A percentile compares a stretch with the other conserved stretches of the same genome.
Evolutionary conservation across 169 alveolate species (phyloP).

Genomic region (Eimeria falciformis): DNA sequence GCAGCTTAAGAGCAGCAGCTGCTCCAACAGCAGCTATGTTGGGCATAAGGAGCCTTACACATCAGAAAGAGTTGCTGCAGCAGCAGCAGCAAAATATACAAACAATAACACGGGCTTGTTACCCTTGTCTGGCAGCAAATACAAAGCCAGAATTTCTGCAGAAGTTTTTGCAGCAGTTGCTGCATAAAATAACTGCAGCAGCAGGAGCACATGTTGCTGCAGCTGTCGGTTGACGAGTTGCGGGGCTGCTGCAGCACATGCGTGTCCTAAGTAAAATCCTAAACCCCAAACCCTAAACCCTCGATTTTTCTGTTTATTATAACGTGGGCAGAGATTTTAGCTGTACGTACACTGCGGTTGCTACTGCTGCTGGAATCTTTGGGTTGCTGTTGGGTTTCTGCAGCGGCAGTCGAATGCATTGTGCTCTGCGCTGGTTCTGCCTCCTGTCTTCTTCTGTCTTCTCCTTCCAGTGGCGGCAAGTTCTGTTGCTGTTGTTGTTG

Average conservation of each 20-base stretch:
- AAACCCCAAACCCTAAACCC: too few relatives aligned
- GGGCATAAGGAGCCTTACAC: not conserved
- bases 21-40: not conserved
- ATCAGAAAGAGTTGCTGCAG: not conserved
- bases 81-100: not conserved
- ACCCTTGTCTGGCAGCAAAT: not conserved
- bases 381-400: not conserved
- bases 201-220: not conserved
- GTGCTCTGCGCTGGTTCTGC: not conserved
- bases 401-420: slow-evolving; percentile 24
- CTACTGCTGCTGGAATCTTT: not conserved
- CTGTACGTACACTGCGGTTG: not conserved
- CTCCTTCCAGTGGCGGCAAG: not conserved
- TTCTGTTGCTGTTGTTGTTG: slow-evolving; percentile 15
- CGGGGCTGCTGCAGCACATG: not conserved
- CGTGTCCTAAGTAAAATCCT: too few relatives aligned
- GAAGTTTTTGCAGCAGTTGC: not conserved
- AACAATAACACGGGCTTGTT: not conserved
- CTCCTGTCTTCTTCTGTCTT: not conserved
- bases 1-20: not conserved
- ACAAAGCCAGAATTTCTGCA: not conserved
- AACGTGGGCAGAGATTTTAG: too few relatives aligned
- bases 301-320: too few relatives aligned
- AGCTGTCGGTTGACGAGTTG: not conserved
- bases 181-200: not conserved